These are phyloP conservation scores for Avena insularis DNA, from an alignment of 176 grass and related monocot species.

Conservation along the genomic window DNA sequence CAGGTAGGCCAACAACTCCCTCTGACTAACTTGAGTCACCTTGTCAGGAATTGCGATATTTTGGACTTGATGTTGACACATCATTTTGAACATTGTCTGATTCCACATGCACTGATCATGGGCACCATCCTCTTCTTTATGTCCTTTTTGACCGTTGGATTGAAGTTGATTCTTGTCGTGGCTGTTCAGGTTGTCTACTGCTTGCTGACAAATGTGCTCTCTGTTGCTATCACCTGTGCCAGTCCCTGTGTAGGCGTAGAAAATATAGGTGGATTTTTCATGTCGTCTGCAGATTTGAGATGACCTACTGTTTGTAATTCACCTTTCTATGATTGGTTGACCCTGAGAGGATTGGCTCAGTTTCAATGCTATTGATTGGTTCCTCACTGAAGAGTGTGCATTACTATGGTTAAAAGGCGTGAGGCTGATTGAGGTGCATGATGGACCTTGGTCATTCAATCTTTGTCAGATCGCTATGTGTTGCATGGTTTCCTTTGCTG, in stretches of 20 bases:
- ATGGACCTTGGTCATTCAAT: too few species aligned
- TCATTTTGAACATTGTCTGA: not conserved
- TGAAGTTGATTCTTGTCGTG: not conserved
- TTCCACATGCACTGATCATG: not conserved
- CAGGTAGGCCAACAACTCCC: not conserved
- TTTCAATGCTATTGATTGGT: not conserved
- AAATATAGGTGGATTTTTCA: constrained; percentile 1
- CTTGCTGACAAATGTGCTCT: not conserved
- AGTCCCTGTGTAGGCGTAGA: not conserved
- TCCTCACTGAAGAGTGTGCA: not conserved
- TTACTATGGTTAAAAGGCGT: not conserved
- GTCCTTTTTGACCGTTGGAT: not conserved
- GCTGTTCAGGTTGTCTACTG: not conserved
- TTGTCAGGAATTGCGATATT: not conserved
- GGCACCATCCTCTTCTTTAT: not conserved
- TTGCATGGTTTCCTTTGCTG: not conserved
- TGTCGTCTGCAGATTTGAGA: not conserved
- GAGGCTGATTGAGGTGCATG: not conserved
- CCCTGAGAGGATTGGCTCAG: not conserved
- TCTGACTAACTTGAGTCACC: not conserved
- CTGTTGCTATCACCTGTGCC: not conserved
- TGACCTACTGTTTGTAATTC: not conserved
- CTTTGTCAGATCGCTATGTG: not conserved
- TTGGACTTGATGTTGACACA: not conserved
- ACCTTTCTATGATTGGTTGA: not conserved